Conservation (phyloP, 2,329 filamentous ascomycete species). For the Aureobasidium sp. region DNA sequence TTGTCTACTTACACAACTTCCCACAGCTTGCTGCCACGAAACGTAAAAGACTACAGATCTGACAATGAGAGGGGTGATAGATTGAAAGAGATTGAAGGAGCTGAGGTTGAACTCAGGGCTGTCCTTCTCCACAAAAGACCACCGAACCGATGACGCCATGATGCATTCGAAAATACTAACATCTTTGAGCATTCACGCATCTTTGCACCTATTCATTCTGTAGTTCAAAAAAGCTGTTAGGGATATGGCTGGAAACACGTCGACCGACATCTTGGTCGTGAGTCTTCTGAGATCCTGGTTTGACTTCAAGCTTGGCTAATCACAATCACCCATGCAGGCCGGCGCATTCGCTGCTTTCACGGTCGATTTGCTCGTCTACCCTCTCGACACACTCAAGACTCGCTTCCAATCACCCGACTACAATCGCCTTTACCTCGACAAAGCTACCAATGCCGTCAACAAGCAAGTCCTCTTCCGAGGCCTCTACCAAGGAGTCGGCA, state of each 20-base stretch:
- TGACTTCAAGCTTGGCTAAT: not conserved
- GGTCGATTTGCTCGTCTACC: constrained; percentile 78
- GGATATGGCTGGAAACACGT: constrained; percentile 2
- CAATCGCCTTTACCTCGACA: constrained; percentile 55
- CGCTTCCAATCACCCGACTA: constrained; percentile 74
- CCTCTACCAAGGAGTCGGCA: constrained; percentile 80
- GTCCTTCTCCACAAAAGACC: not conserved
- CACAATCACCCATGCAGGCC: constrained; percentile 47
- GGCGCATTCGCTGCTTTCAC: constrained; percentile 79
- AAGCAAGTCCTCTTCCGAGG: constrained; percentile 57
- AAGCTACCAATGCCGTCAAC: constrained; percentile 46
- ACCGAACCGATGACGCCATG: not conserved
- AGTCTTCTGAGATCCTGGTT: constrained; percentile 13
- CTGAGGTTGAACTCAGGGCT: not conserved
- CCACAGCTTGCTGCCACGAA: too few relatives aligned
- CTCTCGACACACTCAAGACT: constrained; percentile 84
- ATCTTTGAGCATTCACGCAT: not conserved
- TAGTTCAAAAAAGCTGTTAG: too few relatives aligned
- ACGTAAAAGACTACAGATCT: not conserved
- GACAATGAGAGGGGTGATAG: not conserved
- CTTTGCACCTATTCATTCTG: not conserved
- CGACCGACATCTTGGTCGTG: constrained; percentile 7
- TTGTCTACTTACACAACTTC: not conserved
- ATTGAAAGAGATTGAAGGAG: not conserved
- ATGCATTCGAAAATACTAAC: not conserved